phyloP scores from a whole-genome alignment of 441 rosid species.

The Gossypium davidsonii region DNA sequence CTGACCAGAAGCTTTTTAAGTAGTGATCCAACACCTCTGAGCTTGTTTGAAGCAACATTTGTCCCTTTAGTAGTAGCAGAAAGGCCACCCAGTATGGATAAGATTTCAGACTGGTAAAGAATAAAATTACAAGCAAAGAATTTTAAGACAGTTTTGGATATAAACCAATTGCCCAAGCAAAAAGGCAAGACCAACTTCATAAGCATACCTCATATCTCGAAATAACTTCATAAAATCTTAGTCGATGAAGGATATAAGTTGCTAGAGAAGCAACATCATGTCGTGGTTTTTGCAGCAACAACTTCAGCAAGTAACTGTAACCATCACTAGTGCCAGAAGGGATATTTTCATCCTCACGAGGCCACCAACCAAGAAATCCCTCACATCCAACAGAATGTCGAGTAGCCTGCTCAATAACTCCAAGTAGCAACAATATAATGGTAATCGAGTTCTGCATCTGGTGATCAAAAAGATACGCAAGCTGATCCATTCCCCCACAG shows the following conservation, averaged over 20 bases:
- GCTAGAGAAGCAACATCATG: conserved; percentile 83
- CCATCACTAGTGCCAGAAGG: conserved; percentile 76
- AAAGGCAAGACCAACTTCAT: conserved; percentile 6
- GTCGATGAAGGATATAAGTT: conserved; percentile 71
- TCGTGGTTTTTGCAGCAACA: conserved; percentile 71
- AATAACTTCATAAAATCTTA: conserved; percentile 82
- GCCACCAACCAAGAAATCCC: conserved; percentile 97
- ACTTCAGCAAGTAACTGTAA: conserved; percentile 64
- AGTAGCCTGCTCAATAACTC: conserved; percentile 88
- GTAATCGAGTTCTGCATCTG: conserved; percentile 51
- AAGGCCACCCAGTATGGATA: conserved; percentile 57
- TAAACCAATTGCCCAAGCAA: not conserved
- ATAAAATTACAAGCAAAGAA: conserved; percentile 21
- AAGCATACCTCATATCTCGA: conserved; percentile 81
- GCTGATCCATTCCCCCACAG: conserved; percentile 77
- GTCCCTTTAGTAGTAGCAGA: conserved; percentile 35
- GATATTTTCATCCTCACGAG: conserved; percentile 72
- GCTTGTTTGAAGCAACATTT: conserved; percentile 37
- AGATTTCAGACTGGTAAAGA: conserved; percentile 60
- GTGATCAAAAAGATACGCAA: conserved; percentile 44
- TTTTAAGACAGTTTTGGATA: conserved; percentile 8
- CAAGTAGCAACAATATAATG: conserved; percentile 54
- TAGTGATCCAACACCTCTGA: conserved; percentile 56
- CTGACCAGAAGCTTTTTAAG: conserved; percentile 82
- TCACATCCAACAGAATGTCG: conserved; percentile 88